phyloP scores from a whole-genome alignment of 2,329 filamentous ascomycete species.

The Sporothrix inflata region DNA sequence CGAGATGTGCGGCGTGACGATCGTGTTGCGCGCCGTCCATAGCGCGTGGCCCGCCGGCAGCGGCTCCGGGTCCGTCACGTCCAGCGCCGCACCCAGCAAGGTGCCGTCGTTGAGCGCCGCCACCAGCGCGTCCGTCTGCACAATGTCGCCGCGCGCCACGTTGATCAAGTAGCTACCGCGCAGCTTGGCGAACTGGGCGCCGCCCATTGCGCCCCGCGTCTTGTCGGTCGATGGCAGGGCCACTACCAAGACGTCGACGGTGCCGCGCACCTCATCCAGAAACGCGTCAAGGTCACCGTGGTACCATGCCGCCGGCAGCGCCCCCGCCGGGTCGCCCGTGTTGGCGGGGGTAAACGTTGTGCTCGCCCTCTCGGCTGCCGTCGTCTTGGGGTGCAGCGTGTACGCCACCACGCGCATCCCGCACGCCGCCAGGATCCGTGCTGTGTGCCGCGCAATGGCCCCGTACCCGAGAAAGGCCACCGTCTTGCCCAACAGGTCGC shows the following conservation, averaged over 20 bases:
- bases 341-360: slow-evolving; percentile 68
- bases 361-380: slow-evolving; percentile 66
- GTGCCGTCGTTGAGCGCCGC: slow-evolving; percentile 55
- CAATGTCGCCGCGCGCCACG: slow-evolving; percentile 63
- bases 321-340: slow-evolving; percentile 58
- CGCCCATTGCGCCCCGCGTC: slow-evolving; percentile 53
- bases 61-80: slow-evolving; percentile 80
- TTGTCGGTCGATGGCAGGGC: slow-evolving; percentile 53
- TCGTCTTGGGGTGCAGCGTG: slow-evolving; percentile 69
- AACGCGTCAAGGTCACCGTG: slow-evolving; percentile 56
- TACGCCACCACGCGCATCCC: slow-evolving; percentile 78
- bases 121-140: slow-evolving; percentile 60
- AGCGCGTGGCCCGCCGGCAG: slow-evolving; percentile 68
- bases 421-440: slow-evolving; percentile 62
- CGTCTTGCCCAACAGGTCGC: slow-evolving; percentile 24
- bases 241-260: slow-evolving; percentile 55
- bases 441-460: slow-evolving; percentile 56
- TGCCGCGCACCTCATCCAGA: slow-evolving; percentile 40
- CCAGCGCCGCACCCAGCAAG: slow-evolving; percentile 68
- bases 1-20: slow-evolving; percentile 60
- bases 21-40: slow-evolving; percentile 70
- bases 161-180: slow-evolving; percentile 67
- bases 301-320: slow-evolving; percentile 55
- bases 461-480: slow-evolving; percentile 54
- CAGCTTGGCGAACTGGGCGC: slow-evolving; percentile 53